Evolutionary conservation across 176 grass and related monocot species (phyloP).

Genomic region (Eleusine coracana): DNA sequence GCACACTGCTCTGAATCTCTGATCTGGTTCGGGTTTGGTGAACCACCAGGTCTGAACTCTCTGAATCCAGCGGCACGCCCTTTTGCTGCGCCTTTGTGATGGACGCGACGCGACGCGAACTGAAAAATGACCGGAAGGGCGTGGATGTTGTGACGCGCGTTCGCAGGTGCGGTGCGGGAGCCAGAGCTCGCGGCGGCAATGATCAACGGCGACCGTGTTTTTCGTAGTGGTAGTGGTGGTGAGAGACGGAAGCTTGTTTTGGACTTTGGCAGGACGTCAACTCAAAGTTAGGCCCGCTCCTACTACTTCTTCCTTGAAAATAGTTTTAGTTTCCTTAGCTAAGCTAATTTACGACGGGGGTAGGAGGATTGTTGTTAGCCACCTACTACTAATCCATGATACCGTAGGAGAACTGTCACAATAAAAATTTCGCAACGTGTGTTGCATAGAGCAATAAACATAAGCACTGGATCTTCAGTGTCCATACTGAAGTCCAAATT

Average conservation of each 20-base stretch:
- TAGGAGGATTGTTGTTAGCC: background rate
- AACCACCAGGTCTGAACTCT: background rate
- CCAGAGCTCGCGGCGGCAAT: background rate
- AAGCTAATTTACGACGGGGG: background rate
- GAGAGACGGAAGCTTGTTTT: constrained; percentile 21
- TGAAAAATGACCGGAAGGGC: constrained; percentile 10
- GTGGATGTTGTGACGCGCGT: constrained; percentile 36
- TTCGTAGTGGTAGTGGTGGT: background rate
- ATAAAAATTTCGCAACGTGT: background rate
- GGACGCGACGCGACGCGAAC: constrained; percentile 39
- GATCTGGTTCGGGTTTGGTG: constrained; percentile 12
- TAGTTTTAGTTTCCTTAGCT: background rate
- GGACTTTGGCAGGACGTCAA: constrained; percentile 36
- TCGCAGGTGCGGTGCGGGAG: background rate
- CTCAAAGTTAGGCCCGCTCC: constrained; percentile 31
- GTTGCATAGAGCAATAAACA: background rate
- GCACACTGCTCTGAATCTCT: background rate
- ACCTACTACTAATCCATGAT: background rate
- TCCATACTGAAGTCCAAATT: background rate
- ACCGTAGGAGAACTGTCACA: background rate
- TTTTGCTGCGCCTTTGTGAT: constrained; percentile 32
- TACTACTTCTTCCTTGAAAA: background rate
- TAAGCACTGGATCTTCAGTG: background rate
- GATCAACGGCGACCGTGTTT: background rate
- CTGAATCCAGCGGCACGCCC: background rate